Base-by-base conservation (phyloP, 2,329 filamentous ascomycete species). In the Colletotrichum sp. region DNA sequence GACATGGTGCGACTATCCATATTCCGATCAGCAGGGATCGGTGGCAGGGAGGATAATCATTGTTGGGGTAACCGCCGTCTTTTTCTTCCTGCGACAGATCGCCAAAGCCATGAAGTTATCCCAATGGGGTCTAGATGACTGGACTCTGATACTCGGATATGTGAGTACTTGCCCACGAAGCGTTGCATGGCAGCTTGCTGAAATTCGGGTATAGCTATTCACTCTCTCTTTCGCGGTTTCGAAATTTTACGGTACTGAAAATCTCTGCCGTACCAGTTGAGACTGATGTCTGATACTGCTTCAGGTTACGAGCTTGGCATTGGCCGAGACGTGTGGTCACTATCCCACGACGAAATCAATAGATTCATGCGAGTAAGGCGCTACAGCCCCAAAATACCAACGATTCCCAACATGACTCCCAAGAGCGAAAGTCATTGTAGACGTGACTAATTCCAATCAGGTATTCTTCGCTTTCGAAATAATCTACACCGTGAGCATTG, bases 401-500 rank as follows among this genome's bases (percentile, higher is more conserved):
- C 24, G 1, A 58, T 1, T 32, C 8, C 18, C 32, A 34, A 61
- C 9, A 30, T 34, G 16, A 34, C 3, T 9, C 18, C 26, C 10
- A 34, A 34, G 58, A 21, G 6, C 2, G 7, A 58, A 58, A 26
- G 26, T 26, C 2, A 7, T 6, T 28, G 7, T 13, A 12, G 3
- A 30, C 18, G 5, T 21, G 10, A 52, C 43, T 52, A 52, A 52
- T 21, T 13, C 12, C 43, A 21, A 21, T 2, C 61, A 75, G 73
- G 69, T 68, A 3, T 75, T 75, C 26, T 75, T 75, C 48, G 73
- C 63, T 18, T 73, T 68, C 7, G 73, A 75, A 24, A 43, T 75
- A 34, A 63, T 75, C 18, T 75, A 75, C 48, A 73, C 56, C 56
- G 38, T 75, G 13, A 82, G 83, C 59, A 85, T 89, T 43, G 82